Evolutionary conservation across 306 rosid species (phyloP).

Genomic region (Echinosophora koreensis): DNA sequence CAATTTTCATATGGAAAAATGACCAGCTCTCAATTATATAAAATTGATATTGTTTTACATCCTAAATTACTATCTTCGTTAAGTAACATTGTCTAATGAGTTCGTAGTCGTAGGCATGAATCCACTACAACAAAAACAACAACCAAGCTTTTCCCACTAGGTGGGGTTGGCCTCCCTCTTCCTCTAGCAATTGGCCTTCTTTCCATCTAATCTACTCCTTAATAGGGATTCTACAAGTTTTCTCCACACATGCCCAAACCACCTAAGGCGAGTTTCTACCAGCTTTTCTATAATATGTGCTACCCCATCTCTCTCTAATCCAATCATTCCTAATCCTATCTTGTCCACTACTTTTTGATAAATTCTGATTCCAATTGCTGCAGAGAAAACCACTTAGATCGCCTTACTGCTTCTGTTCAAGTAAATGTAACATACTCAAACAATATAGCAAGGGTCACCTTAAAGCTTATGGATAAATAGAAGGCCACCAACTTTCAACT

Average conservation of each 20-base stretch:
- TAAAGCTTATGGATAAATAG: neutral
- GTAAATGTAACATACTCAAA: neutral
- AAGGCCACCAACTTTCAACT: constrained; percentile 15
- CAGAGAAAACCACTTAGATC: constrained; percentile 25
- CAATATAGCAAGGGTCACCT: neutral
- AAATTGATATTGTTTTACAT: neutral
- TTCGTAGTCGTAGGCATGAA: constrained; percentile 5
- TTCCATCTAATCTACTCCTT: too few relatives aligned
- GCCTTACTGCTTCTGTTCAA: neutral
- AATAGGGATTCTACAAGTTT: too few relatives aligned
- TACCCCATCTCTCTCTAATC: too few relatives aligned
- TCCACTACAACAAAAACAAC: neutral
- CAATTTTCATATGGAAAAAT: neutral
- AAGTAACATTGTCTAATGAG: neutral
- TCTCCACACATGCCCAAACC: too few relatives aligned
- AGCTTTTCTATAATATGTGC: too few relatives aligned
- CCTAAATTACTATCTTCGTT: neutral
- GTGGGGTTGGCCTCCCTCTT: too few relatives aligned
- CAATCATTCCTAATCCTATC: too few relatives aligned
- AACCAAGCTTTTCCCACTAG: too few relatives aligned
- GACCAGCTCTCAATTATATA: neutral
- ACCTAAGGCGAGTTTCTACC: too few relatives aligned
- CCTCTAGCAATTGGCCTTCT: too few relatives aligned
- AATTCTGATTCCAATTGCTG: neutral
- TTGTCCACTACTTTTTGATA: neutral